Evolutionary conservation across 2,329 filamentous ascomycete species (phyloP), one percentile per base, ranked within the genome.

Genomic region (Fusarium nanum): DNA sequence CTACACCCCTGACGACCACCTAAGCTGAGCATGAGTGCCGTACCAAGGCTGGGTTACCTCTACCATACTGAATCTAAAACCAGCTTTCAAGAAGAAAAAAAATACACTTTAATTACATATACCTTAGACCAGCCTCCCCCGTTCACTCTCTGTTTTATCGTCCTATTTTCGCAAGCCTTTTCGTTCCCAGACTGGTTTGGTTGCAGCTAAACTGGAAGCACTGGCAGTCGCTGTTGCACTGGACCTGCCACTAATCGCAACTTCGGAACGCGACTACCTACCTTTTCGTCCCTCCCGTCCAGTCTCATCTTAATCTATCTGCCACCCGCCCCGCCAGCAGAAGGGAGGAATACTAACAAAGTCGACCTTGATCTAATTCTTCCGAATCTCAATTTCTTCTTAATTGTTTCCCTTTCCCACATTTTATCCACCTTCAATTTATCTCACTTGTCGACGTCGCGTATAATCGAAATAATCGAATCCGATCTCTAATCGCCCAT

Each of bases 301-400:
- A 18, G 34, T 45, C 56, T 67, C 64, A 63, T 45, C 30, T 62
- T 72, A 75, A 75, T 73, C 53, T 70, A 73, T 52, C 63, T 74
- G 69, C 61, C 50, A 61, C 62, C 37, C 56, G 37, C 61, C 66
- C 56, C 55, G 64, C 60, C 60, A 57, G 60, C 57, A 54, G 52
- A n/a, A 47, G 45, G 45, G 25, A 42, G 34, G 49, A 42, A 53
- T 28, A 53, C 49, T 53, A 53, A 53, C 49, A 53, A 41, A 23
- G 18, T 18, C 22, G 32, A 25, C 37, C 49, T 20, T 53, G 22
- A 53, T 53, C 49, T 32, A 64, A 44, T 56, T 56, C 56, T 44
- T 16, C 41, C 20, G 11, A 44, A 23, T 42, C 23, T 64, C 49
- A 42, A 41, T 49, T 40, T 58, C 60, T 63, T 70, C 40, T 28